A percentile compares a stretch with the other conserved stretches of the same genome.
phyloP scores from a whole-genome alignment of 768 basidiomycete species.

The Suillus lakei region DNA sequence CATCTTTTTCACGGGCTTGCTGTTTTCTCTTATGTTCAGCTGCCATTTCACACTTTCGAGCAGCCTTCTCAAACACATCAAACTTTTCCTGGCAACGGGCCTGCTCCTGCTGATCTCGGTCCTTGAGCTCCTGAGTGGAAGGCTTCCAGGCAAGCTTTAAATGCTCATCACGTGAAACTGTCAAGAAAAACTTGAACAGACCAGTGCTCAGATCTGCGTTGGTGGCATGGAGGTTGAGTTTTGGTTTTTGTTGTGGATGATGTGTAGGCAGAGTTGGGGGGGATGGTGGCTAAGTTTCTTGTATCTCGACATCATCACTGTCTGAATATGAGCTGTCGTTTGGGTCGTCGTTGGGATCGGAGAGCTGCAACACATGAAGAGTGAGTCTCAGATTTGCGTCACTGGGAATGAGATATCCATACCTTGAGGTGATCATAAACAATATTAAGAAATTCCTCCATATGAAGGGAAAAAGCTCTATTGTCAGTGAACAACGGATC shows the following conservation, averaged over 20 bases:
- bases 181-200: neutral
- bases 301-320: neutral
- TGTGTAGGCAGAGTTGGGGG: neutral
- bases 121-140: neutral
- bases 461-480: neutral
- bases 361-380: neutral
- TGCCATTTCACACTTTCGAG: neutral
- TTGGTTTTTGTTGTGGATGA: neutral
- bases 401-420: neutral
- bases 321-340: neutral
- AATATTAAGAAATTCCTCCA: neutral
- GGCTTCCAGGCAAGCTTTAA: neutral
- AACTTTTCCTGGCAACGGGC: neutral
- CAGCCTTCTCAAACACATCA: neutral
- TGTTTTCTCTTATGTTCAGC: neutral
- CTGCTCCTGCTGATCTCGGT: neutral
- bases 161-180: neutral
- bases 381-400: neutral
- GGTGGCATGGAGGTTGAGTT: neutral
- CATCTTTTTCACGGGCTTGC: neutral
- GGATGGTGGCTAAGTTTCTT: neutral
- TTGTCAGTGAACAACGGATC: neutral
- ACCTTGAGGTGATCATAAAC: conserved; percentile 2
- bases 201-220: neutral
- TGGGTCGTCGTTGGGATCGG: neutral